Evolutionary conservation across 306 rosid species (phyloP).

Genomic region (Pyrus bretschneideri): DNA sequence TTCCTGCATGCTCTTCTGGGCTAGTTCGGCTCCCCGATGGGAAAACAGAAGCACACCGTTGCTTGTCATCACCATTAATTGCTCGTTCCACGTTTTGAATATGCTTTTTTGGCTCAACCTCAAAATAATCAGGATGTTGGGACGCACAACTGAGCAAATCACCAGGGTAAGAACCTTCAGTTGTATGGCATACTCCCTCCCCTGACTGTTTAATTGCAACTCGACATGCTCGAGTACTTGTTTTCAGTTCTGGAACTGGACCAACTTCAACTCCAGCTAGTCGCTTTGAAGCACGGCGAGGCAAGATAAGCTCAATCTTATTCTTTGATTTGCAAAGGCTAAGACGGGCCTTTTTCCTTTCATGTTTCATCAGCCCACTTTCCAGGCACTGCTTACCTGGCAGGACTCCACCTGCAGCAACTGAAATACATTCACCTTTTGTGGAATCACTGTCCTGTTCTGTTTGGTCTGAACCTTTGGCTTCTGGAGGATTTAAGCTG

Average conservation of each 20-base stretch:
- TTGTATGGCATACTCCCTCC: conserved; percentile 17
- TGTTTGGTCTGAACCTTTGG: conserved; percentile 25
- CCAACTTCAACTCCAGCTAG: conserved; percentile 76
- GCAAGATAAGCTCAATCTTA: conserved; percentile 43
- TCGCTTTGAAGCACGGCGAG: conserved; percentile 82
- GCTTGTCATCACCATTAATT: conserved; percentile 9
- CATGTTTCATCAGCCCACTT: conserved; percentile 19
- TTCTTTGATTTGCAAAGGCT: conserved; percentile 24
- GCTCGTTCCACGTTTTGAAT: conserved; percentile 11
- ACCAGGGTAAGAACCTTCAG: conserved; percentile 22
- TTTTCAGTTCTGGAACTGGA: conserved; percentile 45
- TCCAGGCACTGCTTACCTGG: conserved; percentile 23
- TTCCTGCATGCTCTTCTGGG: conserved; percentile 13
- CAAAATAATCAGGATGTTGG: conserved; percentile 14
- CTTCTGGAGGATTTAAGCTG: conserved; percentile 17
- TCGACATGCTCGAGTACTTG: conserved; percentile 32
- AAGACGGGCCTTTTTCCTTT: conserved; percentile 20
- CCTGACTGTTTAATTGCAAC: conserved; percentile 26
- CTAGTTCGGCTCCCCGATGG: conserved; percentile 12
- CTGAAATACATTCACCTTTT: conserved; percentile 19
- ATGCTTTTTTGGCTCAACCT: conserved; percentile 13
- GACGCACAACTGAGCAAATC: conserved; percentile 7
- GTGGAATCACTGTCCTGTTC: conserved; percentile 23
- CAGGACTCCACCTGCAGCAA: conserved; percentile 9
- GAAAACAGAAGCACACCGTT: conserved; percentile 6